Evolutionary conservation across 176 grass and related monocot genomes (phyloP).

Genomic region (Zizania latifolia): DNA sequence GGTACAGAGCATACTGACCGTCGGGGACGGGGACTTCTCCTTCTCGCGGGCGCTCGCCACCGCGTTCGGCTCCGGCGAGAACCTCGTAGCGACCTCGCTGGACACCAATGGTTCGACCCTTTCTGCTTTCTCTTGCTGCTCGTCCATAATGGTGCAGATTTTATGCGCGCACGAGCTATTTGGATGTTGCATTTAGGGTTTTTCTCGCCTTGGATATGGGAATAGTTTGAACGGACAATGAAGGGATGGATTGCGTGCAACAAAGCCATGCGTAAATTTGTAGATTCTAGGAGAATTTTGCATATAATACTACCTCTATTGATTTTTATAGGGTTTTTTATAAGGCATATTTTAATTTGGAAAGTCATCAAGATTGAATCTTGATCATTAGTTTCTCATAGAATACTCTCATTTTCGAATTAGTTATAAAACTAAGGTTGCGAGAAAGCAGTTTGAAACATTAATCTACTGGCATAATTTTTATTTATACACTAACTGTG

Average conservation of each 20-base stretch:
- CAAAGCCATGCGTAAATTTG: background rate
- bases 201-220: background rate
- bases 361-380: too few relatives aligned
- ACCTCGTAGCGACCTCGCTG: conserved; percentile 45
- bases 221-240: background rate
- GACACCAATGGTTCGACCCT: conserved; percentile 26
- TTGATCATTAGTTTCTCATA: too few relatives aligned
- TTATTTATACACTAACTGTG: too few relatives aligned
- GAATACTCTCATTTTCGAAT: too few relatives aligned
- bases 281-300: background rate
- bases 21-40: conserved; percentile 57
- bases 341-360: too few relatives aligned
- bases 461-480: too few relatives aligned
- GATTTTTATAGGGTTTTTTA: background rate
- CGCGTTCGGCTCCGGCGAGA: conserved; percentile 45
- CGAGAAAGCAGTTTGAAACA: too few relatives aligned
- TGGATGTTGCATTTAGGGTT: background rate
- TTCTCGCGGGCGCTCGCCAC: conserved; percentile 48
- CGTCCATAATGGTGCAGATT: background rate
- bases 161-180: background rate
- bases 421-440: too few relatives aligned
- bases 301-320: background rate
- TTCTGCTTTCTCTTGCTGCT: background rate
- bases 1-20: conserved; percentile 26
- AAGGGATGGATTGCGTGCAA: background rate